Percentiles rank a stretch among this genome's conserved stretches.
Conservation (phyloP, 768 basidiomycete species). For the Porphyrellus cyaneotinctus region DNA sequence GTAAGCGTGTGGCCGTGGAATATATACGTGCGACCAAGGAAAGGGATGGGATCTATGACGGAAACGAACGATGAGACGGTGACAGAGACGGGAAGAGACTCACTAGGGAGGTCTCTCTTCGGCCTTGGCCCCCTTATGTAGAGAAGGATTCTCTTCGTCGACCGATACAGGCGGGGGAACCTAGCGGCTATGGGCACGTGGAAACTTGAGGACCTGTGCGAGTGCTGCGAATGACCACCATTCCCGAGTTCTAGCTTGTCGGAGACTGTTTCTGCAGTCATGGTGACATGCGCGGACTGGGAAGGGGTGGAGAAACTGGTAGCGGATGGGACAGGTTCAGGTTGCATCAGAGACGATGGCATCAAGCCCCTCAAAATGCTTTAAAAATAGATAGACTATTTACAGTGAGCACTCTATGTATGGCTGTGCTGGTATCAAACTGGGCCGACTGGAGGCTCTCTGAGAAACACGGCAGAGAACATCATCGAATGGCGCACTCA, state of each 20-base stretch:
- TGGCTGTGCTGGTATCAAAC: not conserved
- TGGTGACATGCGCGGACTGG: conserved; percentile 13
- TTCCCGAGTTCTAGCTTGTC: conserved; percentile 5
- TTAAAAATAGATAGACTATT: conserved; percentile 4
- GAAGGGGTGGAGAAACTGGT: conserved; percentile 2
- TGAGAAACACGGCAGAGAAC: conserved; percentile 10
- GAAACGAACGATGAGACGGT: not conserved
- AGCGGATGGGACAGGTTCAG: not conserved
- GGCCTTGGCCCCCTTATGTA: conserved; percentile 62
- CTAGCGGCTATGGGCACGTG: conserved; percentile 2
- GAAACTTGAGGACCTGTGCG: conserved; percentile 6
- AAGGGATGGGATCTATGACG: conserved; percentile 48
- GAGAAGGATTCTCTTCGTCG: conserved; percentile 3
- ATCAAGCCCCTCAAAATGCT: not conserved
- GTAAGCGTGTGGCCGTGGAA: conserved; percentile 35
- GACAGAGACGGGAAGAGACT: not conserved
- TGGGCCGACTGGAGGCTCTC: conserved; percentile 19
- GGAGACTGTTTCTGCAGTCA: not conserved
- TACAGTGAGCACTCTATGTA: not conserved
- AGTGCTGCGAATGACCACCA: not conserved
- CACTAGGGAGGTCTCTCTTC: conserved; percentile 47
- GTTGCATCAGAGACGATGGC: conserved; percentile 12
- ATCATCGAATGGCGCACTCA: conserved; percentile 33
- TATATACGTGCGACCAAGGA: conserved; percentile 48
- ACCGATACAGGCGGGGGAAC: conserved; percentile 20